Evolutionary conservation across 345 rosid species (phyloP).

Genomic region (Hibiscus tridactylites): DNA sequence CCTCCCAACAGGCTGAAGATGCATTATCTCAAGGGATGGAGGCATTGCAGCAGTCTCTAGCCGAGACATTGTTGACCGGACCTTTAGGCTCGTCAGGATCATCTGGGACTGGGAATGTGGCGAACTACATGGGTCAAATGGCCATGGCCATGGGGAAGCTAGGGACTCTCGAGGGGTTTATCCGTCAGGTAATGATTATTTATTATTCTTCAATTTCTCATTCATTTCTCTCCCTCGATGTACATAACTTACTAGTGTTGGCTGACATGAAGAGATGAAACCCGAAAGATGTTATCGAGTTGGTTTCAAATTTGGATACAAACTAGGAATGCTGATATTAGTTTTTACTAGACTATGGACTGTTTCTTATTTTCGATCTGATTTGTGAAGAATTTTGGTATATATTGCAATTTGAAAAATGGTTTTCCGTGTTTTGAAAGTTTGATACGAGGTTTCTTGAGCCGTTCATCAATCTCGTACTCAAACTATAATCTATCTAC

Average conservation of each 20-base stretch:
- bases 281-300: not conserved
- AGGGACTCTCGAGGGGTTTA: constrained; percentile 94
- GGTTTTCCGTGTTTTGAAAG: not conserved
- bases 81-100: constrained; percentile 77
- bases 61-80: constrained; percentile 87
- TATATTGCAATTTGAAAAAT: not conserved
- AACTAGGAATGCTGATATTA: not conserved
- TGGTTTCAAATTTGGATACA: not conserved
- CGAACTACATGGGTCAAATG: constrained; percentile 99
- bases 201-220: not conserved
- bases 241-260: not conserved
- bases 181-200: constrained; percentile 59
- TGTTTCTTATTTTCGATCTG: not conserved
- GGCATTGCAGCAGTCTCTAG: constrained; percentile 85
- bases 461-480: not conserved
- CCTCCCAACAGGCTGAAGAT: constrained; percentile 98
- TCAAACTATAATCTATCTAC: not conserved
- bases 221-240: not conserved
- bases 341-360: not conserved
- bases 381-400: not conserved
- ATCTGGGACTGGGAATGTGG: constrained; percentile 82
- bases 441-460: not conserved
- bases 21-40: constrained; percentile 99
- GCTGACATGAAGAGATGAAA: not conserved
- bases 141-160: constrained; percentile 99